Percentiles rank a stretch among this genome's conserved stretches.
phyloP scores from a whole-genome alignment of 208 protist genomes.

The Entamoeba invadens region DNA sequence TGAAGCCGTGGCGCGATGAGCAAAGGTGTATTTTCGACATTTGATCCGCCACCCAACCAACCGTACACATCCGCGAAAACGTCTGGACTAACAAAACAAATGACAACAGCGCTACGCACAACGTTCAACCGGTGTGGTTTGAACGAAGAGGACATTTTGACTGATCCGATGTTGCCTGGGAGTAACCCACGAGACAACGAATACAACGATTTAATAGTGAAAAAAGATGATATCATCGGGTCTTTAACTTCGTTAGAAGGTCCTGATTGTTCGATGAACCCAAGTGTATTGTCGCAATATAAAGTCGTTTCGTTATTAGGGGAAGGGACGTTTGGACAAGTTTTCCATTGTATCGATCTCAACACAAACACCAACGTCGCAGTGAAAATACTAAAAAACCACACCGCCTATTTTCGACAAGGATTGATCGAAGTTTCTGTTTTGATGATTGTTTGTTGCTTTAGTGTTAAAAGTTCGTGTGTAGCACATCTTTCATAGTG shows the following conservation, averaged over 20 bases:
- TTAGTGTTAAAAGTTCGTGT: not conserved
- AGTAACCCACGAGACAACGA: not conserved
- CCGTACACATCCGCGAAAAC: not conserved
- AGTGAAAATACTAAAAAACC: not conserved
- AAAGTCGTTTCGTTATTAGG: not conserved
- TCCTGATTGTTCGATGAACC: not conserved
- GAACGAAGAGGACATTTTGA: not conserved
- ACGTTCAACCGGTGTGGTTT: not conserved
- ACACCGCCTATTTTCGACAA: not conserved
- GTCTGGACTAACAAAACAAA: not conserved
- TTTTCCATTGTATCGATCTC: not conserved
- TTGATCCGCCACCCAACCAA: too few species aligned
- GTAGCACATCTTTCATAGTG: too few species aligned
- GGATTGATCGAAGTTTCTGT: not conserved
- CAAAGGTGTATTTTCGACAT: too few species aligned
- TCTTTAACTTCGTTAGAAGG: not conserved
- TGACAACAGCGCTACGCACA: not conserved
- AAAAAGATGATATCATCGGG: not conserved
- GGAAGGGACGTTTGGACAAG: not conserved
- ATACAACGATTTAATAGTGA: not conserved
- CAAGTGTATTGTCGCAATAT: not conserved
- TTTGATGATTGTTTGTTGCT: not conserved
- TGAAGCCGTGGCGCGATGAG: too few species aligned
- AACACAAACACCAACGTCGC: not conserved
- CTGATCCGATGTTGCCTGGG: not conserved